Conservation (phyloP, 2,329 filamentous ascomycete genomes). For the Arthroderma sp. region DNA sequence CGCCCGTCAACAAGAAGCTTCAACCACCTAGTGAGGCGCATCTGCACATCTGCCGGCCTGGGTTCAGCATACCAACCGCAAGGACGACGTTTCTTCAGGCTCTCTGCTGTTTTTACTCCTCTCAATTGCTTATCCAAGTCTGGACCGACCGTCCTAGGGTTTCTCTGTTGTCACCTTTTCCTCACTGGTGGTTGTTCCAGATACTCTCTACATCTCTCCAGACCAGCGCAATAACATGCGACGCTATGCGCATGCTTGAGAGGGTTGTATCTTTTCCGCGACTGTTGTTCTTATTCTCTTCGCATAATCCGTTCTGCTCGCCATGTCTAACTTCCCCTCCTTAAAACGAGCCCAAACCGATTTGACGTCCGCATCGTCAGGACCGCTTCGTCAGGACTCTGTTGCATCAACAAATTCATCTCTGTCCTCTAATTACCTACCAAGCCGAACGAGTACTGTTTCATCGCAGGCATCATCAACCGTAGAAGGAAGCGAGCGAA, state of each 20-base stretch:
- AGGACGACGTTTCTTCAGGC: no score
- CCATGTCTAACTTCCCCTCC: slow-evolving; percentile 28
- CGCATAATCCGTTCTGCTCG: slow-evolving; percentile 16
- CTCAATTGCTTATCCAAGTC: no score
- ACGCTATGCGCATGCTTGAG: slow-evolving; percentile 29
- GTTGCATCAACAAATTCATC: slow-evolving; percentile 44
- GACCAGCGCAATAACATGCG: slow-evolving; percentile 8
- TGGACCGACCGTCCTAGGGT: no score
- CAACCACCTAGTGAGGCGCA: no score
- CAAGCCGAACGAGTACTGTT: slow-evolving; percentile 53
- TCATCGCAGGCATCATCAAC: slow-evolving; percentile 54
- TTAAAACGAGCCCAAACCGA: slow-evolving; percentile 29
- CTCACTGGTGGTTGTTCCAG: no score
- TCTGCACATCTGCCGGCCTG: no score
- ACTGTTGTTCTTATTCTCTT: slow-evolving; percentile 19
- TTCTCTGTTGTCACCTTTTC: no score
- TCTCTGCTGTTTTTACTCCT: no score
- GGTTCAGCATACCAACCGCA: no score
- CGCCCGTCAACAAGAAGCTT: slow-evolving; percentile 5
- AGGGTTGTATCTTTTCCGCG: slow-evolving; percentile 13
- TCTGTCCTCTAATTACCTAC: slow-evolving; percentile 36
- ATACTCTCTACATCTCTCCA: no score
- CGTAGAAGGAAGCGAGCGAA: neutral
- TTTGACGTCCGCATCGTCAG: slow-evolving; percentile 29
- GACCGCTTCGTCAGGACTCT: slow-evolving; percentile 40